phyloP scores from a whole-genome alignment of 306 rosid genomes.

The Lupinus albus region DNA sequence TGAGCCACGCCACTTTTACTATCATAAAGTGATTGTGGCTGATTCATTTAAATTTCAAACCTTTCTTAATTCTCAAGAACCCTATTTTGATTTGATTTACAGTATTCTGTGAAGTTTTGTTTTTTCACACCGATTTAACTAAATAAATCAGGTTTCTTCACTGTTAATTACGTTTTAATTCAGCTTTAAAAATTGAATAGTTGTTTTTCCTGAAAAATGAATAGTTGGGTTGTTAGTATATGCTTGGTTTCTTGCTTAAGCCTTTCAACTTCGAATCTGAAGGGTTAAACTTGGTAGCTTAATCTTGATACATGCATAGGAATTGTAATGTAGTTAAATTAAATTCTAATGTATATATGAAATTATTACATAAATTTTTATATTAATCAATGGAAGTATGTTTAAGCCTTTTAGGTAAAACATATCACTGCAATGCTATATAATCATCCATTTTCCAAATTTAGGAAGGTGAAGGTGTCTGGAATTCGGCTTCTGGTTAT shows the following conservation, averaged over 20 bases:
- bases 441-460: constrained; percentile 6
- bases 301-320: background rate
- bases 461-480: background rate
- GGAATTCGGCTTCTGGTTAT: background rate
- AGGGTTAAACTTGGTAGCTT: background rate
- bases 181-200: background rate
- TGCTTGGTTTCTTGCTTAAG: constrained; percentile 16
- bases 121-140: background rate
- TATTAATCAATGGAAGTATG: background rate
- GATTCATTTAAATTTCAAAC: too few relatives aligned
- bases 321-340: background rate
- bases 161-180: background rate
- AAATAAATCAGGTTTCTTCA: background rate
- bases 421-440: background rate
- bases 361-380: background rate
- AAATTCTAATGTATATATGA: constrained; percentile 17
- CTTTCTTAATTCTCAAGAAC: too few relatives aligned
- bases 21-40: too few relatives aligned
- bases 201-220: background rate
- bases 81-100: too few relatives aligned
- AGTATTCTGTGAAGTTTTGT: background rate
- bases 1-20: background rate
- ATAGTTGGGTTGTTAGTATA: background rate
- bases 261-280: background rate
- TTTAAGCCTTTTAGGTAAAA: background rate